These are phyloP conservation scores for Pichia thaimueangensis DNA, from an alignment of 805 yeast species.

Conservation along the genomic window DNA sequence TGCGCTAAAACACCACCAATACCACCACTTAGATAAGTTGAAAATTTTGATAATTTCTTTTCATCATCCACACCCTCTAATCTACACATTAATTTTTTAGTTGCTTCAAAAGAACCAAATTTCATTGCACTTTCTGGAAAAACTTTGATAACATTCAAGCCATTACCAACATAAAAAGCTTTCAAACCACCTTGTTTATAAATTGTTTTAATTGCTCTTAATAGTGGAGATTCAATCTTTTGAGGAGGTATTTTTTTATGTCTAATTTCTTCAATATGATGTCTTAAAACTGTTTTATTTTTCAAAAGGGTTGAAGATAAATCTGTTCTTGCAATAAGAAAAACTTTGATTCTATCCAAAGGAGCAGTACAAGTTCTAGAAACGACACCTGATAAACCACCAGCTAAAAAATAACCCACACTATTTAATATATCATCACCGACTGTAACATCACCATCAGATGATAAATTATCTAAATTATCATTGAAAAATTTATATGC, in stretches of 20 bases:
- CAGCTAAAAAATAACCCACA: conserved; percentile 86
- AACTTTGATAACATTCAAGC: conserved; percentile 85
- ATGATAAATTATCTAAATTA: conserved; percentile 66
- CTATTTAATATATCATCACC: conserved; percentile 75
- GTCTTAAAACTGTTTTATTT: conserved; percentile 38
- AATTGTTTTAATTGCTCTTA: conserved; percentile 72
- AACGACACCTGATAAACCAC: conserved; percentile 92
- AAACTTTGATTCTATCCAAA: conserved; percentile 90
- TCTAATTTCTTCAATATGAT: conserved; percentile 30
- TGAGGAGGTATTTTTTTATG: conserved; percentile 36
- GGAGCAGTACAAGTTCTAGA: conserved; percentile 97
- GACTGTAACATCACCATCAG: conserved; percentile 90
- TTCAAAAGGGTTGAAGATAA: conserved; percentile 62
- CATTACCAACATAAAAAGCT: conserved; percentile 93
- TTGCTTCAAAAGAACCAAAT: conserved; percentile 89
- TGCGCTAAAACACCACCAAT: conserved; percentile 93
- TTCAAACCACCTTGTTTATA: conserved; percentile 85
- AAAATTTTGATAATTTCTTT: conserved; percentile 58
- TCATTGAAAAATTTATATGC: conserved; percentile 79
- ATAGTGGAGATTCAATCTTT: conserved; percentile 64
- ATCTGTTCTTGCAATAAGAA: conserved; percentile 85
- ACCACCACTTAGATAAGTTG: conserved; percentile 93
- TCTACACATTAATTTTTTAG: conserved; percentile 65
- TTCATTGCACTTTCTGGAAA: conserved; percentile 97
- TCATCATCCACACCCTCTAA: conserved; percentile 73